Conservation (phyloP, 2,329 filamentous ascomycete species). For the Stagonosporopsis rhizophila region DNA sequence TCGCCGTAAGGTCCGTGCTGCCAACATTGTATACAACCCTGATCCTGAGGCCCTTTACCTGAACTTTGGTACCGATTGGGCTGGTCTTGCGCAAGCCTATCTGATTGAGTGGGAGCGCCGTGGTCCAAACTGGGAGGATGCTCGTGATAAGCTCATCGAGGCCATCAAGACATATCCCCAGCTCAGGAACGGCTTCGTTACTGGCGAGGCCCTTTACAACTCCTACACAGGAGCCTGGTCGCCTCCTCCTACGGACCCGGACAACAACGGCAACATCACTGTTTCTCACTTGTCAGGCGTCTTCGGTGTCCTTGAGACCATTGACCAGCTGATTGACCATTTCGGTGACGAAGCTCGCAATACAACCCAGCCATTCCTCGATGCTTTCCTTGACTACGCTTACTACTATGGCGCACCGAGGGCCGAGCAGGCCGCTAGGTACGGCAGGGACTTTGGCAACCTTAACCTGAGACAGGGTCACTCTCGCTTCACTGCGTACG, state of each 20-base stretch:
- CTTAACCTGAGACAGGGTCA: conserved; percentile 63
- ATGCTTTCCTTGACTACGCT: conserved; percentile 67
- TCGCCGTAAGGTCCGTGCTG: conserved; percentile 64
- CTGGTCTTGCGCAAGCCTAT: conserved; percentile 64
- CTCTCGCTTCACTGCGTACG: conserved; percentile 65
- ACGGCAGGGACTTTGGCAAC: conserved; percentile 58
- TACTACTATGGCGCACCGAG: conserved; percentile 62
- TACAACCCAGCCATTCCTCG: conserved; percentile 59
- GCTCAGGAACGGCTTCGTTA: conserved; percentile 66
- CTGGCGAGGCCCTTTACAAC: conserved; percentile 62
- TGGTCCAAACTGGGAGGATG: conserved; percentile 61
- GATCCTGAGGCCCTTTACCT: conserved; percentile 55
- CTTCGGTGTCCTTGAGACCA: conserved; percentile 66
- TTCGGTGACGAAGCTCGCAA: conserved; percentile 46
- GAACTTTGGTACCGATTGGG: conserved; percentile 66
- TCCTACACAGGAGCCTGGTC: conserved; percentile 57
- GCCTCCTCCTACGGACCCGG: conserved; percentile 61
- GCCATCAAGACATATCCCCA: conserved; percentile 60
- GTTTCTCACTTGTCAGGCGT: conserved; percentile 65
- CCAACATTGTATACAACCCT: conserved; percentile 57
- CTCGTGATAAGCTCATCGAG: conserved; percentile 58
- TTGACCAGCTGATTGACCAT: conserved; percentile 63
- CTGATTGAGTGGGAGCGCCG: conserved; percentile 67
- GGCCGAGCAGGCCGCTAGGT: conserved; percentile 61
- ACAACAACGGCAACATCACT: conserved; percentile 60